Conservation (phyloP, 2,329 filamentous ascomycete species). For the Myriosclerotinia duriaeana region DNA sequence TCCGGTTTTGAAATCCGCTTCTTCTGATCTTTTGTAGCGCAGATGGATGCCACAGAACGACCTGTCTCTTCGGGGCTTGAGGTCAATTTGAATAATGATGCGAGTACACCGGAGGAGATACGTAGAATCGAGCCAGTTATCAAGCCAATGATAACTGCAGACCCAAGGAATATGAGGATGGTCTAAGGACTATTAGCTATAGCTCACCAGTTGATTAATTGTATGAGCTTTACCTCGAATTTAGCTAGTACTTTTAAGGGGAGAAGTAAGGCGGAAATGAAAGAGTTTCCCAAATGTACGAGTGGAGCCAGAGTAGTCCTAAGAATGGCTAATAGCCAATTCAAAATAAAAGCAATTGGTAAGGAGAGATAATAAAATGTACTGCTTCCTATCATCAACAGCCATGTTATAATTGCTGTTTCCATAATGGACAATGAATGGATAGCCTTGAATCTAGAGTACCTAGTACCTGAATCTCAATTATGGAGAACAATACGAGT, state of each 20-base stretch:
- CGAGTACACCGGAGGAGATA: slow-evolving; percentile 55
- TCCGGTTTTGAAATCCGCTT: slow-evolving; percentile 26
- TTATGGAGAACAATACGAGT: background rate
- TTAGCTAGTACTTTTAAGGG: slow-evolving; percentile 36
- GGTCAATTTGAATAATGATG: slow-evolving; percentile 51
- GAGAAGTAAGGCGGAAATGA: slow-evolving; percentile 30
- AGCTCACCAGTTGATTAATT: background rate
- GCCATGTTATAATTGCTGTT: slow-evolving; percentile 31
- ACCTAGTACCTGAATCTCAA: background rate
- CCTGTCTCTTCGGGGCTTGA: slow-evolving; percentile 28
- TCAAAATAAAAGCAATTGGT: slow-evolving; percentile 31
- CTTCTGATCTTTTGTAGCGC: slow-evolving; percentile 33
- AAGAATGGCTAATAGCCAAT: slow-evolving; percentile 27
- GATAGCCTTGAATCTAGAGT: too few species aligned
- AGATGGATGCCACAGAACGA: slow-evolving; percentile 33
- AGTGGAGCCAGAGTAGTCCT: slow-evolving; percentile 34
- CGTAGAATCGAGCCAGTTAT: slow-evolving; percentile 60
- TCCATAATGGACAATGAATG: slow-evolving; percentile 13
- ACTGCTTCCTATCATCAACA: slow-evolving; percentile 25
- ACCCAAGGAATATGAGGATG: slow-evolving; percentile 55
- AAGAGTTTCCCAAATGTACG: slow-evolving; percentile 33
- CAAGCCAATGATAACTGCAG: slow-evolving; percentile 67
- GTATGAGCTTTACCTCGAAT: slow-evolving; percentile 36
- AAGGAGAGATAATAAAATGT: slow-evolving; percentile 33
- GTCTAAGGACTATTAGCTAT: slow-evolving; percentile 40